Evolutionary conservation across 2,329 filamentous ascomycete genomes (phyloP), one percentile per base, ranked within the genome.

Genomic region (Karstenula rhodostoma): DNA sequence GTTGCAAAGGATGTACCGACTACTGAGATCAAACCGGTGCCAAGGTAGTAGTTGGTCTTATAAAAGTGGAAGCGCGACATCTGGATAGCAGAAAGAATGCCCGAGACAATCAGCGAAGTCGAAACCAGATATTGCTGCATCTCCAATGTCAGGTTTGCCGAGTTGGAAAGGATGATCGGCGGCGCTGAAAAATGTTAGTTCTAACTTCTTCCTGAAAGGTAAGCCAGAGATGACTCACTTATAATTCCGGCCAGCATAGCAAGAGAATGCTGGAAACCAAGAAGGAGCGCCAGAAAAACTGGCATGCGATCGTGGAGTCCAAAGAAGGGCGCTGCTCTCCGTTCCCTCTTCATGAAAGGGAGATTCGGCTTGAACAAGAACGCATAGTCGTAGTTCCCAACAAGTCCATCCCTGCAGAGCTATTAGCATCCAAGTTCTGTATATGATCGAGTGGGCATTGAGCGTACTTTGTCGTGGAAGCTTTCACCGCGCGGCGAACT

Each of bases 341-440:
- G 81, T 9, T 76, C 70, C 75, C 86, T 87, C 73, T 86, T 88
- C 83, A 95, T 88, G 77, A 97, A 97, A 0, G 94, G 94, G 23
- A 97, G 79, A 67, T 91, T 93, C 1, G 85, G 91, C 23, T 82
- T 87, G 83, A 97, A 96, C 43, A 97, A 88, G 72, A 93, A 95
- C 37, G 77, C 91, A 84, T 97, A 97, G 83, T 97, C 91, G 78
- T 97, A 97, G 69, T 88, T 84, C 64, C 94, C 94, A 58, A 97
- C 78, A 27, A 97, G 84, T 13, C 94, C 94, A 1, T 93, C 85
- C 62, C 82, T 88, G 48, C 15, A 17, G 1, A 8, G 23, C 2
- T 57, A 59, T 71, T 53, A 71, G 64, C 40, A n/a, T 33, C 15
- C 4, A 35, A 37, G 12, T 48, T 13, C n/a, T 15, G 6, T 15